Conservation (phyloP, 306 rosid species). For the Cyamopsis tetragonoloba region DNA sequence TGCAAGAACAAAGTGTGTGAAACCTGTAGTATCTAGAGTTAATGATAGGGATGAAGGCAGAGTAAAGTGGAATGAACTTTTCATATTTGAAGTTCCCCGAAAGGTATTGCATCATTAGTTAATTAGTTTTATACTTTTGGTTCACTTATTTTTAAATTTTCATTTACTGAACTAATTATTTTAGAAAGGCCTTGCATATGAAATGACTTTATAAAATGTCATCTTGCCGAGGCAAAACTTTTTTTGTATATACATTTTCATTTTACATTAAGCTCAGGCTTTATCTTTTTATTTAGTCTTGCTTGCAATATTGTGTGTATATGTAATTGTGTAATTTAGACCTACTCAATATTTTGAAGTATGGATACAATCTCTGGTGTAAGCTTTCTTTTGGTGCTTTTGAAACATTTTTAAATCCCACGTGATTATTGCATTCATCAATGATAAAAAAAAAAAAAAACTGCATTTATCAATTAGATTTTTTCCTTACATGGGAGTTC, state of each 20-base stretch:
- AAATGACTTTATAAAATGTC: too few relatives aligned
- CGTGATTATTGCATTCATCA: neutral
- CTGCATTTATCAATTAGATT: neutral
- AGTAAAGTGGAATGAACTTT: constrained; percentile 91
- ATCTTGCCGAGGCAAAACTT: neutral
- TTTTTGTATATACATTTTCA: neutral
- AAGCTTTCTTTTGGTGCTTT: neutral
- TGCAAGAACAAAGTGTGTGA: constrained; percentile 95
- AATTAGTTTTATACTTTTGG: neutral
- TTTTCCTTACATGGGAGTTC: neutral
- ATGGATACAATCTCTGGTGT: neutral
- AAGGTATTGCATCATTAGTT: constrained; percentile 46
- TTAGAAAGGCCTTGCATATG: neutral
- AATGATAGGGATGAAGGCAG: constrained; percentile 51
- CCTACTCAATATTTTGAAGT: neutral
- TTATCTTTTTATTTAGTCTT: neutral
- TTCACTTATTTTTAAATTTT: neutral
- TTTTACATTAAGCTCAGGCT: neutral
- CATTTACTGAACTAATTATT: neutral
- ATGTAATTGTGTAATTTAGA: neutral
- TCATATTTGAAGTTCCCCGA: constrained; percentile 87
- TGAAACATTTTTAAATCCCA: neutral
- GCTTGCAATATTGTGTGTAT: neutral
- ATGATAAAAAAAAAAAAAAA: too few relatives aligned
- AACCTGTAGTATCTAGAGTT: constrained; percentile 52